Percentiles rank a stretch among this genome's conserved stretches.
Conservation (phyloP, 805 yeast species). For the Nakazawaea holstii region DNA sequence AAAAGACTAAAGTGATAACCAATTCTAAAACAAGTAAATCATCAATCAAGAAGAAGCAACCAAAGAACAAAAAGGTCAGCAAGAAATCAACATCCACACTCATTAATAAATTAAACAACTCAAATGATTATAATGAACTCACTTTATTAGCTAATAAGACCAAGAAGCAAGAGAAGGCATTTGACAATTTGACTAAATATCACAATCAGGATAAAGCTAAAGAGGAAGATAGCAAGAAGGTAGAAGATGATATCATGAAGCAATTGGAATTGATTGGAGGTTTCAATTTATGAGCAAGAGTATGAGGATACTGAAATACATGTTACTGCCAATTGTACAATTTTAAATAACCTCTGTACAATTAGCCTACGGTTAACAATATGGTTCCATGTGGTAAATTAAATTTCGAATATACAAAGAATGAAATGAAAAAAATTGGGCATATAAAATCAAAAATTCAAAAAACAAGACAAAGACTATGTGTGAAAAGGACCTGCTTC, state of each 20-base stretch:
- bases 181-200: slow-evolving; percentile 34
- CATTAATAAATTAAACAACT: slow-evolving; percentile 14
- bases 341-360: no score
- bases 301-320: no score
- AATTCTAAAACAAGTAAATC: slow-evolving; percentile 19
- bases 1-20: slow-evolving; percentile 16
- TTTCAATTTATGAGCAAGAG: slow-evolving; percentile 25
- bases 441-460: no score
- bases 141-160: slow-evolving; percentile 8
- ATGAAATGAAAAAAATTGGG: no score
- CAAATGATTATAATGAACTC: slow-evolving; percentile 18
- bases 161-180: slow-evolving; percentile 21
- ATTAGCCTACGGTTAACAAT: no score
- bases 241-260: slow-evolving; percentile 35
- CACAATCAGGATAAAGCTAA: slow-evolving; percentile 27
- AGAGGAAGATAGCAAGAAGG: slow-evolving; percentile 23
- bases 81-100: slow-evolving; percentile 6
- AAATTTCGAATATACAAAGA: no score
- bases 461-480: no score
- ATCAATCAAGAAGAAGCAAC: slow-evolving; percentile 7
- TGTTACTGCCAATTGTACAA: no score
- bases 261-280: slow-evolving; percentile 46
- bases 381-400: no score
- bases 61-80: slow-evolving; percentile 14
- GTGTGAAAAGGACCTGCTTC: no score